Base-by-base conservation (phyloP, 2,329 filamentous ascomycete species). In the Alternaria sp. region DNA sequence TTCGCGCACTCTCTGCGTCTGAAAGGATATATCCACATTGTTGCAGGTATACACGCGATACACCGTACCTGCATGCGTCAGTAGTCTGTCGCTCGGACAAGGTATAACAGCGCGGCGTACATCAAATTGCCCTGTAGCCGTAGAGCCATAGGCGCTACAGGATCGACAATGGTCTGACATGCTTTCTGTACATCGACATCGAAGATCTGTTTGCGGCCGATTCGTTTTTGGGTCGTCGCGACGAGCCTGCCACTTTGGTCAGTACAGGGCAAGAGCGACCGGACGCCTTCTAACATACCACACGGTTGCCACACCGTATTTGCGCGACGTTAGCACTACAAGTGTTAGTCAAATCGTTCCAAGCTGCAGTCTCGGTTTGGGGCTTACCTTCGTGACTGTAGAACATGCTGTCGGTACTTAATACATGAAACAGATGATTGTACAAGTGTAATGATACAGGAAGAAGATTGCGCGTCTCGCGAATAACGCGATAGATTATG, bases 291-390 rank as follows among this genome's bases (percentile, higher is more conserved):
- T 12, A 23, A 75, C 87, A 74, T 85, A 97, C 95, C 96, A 99
- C 64, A 99, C 90, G 3, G 95, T 99, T 14, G 95, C 92, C 61
- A 99, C 92, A 60, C 96, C 96, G 87, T 97, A 92, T 78, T 96
- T 91, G 75, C 89, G 89, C 66, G 88, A 95, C 4, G 90, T 96
- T 59, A 99, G 88, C 63, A 99, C 88, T 89, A 55, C 30, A 21
- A 60, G 37, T 4, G 66, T 80, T 30, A 80, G 75, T 57, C 53
- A 4, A 14, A 26, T 26, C 18, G 23, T 50, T 68, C 26, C 68
- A 21, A 30, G 23, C 10, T 56, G 43, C 9, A 18, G 58, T 28
- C 5, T 4, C 41, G 43, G 12, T 26, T 14, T 15, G 33, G 47
- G 47, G 61, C 90, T 77, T 84, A 96, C 95, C 93, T 82, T 97